Evolutionary conservation across 495 filamentous ascomycete species (phyloP).

Genomic region (Terfezia claveryi): DNA sequence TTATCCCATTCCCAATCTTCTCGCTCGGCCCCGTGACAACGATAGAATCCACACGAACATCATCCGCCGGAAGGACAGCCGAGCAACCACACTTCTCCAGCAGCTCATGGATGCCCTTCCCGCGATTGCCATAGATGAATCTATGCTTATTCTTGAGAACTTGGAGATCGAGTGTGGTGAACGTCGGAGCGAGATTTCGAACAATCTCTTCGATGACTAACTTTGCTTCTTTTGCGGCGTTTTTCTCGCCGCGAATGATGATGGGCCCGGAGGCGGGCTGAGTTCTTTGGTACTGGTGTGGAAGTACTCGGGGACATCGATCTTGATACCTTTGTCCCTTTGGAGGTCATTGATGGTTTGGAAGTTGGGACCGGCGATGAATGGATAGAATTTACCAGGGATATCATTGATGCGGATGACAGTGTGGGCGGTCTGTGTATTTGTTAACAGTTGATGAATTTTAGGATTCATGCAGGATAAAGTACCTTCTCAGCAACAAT

Average conservation of each 20-base stretch:
- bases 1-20: constrained; percentile 45
- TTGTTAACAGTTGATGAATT: not conserved
- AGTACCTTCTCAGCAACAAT: constrained; percentile 60
- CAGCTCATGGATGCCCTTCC: constrained; percentile 60
- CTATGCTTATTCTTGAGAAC: constrained; percentile 66
- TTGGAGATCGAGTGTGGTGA: constrained; percentile 48
- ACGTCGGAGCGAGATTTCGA: constrained; percentile 41
- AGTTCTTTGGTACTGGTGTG: constrained; percentile 10
- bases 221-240: constrained; percentile 55
- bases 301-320: constrained; percentile 17
- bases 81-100: constrained; percentile 76
- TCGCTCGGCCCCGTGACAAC: constrained; percentile 63
- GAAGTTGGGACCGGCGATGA: constrained; percentile 70
- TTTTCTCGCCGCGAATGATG: constrained; percentile 63
- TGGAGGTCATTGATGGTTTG: constrained; percentile 44
- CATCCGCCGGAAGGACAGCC: constrained; percentile 47
- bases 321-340: constrained; percentile 15
- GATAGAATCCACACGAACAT: constrained; percentile 53
- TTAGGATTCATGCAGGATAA: not conserved
- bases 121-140: constrained; percentile 69
- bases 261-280: constrained; percentile 29
- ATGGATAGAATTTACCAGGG: constrained; percentile 84
- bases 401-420: constrained; percentile 55
- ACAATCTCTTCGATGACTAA: constrained; percentile 57
- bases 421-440: constrained; percentile 37